A percentile compares a stretch with the other conserved stretches of the same genome.
Conservation (phyloP, 2,329 filamentous ascomycete species). For the Colletotrichum higginsianum region DNA sequence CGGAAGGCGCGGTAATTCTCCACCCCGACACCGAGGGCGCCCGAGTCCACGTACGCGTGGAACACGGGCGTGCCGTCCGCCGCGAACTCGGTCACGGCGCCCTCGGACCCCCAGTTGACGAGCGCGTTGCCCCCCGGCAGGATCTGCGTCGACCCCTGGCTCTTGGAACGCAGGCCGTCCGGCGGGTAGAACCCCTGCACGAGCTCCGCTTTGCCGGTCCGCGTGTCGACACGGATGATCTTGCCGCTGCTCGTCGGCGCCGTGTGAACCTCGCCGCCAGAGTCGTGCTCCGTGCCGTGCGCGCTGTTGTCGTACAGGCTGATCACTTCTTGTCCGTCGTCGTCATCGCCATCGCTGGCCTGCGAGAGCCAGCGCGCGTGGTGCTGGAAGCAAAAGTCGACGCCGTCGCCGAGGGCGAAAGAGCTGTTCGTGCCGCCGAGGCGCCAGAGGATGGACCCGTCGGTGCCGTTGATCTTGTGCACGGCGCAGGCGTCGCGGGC, state of each 20-base stretch:
- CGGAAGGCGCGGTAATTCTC: slow-evolving; percentile 70
- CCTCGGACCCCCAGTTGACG: slow-evolving; percentile 70
- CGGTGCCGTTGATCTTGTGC: slow-evolving; percentile 61
- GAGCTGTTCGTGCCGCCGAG: slow-evolving; percentile 64
- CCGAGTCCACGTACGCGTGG: slow-evolving; percentile 63
- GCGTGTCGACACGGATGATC: slow-evolving; percentile 63
- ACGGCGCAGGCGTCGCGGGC: slow-evolving; percentile 56
- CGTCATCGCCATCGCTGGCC: slow-evolving; percentile 53
- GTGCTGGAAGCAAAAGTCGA: slow-evolving; percentile 66
- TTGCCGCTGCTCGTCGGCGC: slow-evolving; percentile 60
- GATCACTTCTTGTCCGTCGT: slow-evolving; percentile 48
- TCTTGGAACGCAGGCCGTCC: slow-evolving; percentile 54
- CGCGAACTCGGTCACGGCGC: slow-evolving; percentile 63
- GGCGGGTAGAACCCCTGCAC: slow-evolving; percentile 64
- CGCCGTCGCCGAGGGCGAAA: slow-evolving; percentile 52
- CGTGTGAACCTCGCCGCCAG: slow-evolving; percentile 44
- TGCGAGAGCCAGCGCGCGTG: slow-evolving; percentile 61
- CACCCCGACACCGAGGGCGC: slow-evolving; percentile 55
- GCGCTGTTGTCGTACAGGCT: not conserved
- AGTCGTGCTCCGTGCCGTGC: slow-evolving; percentile 38
- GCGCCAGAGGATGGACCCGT: slow-evolving; percentile 66
- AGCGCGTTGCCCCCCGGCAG: slow-evolving; percentile 68
- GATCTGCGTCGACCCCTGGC: slow-evolving; percentile 66
- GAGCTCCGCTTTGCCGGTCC: slow-evolving; percentile 60
- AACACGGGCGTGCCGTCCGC: slow-evolving; percentile 66